Percentiles rank a stretch among this genome's conserved stretches.
Conservation (phyloP, 2,329 filamentous ascomycete genomes). For the Pseudocercospora vitis region DNA sequence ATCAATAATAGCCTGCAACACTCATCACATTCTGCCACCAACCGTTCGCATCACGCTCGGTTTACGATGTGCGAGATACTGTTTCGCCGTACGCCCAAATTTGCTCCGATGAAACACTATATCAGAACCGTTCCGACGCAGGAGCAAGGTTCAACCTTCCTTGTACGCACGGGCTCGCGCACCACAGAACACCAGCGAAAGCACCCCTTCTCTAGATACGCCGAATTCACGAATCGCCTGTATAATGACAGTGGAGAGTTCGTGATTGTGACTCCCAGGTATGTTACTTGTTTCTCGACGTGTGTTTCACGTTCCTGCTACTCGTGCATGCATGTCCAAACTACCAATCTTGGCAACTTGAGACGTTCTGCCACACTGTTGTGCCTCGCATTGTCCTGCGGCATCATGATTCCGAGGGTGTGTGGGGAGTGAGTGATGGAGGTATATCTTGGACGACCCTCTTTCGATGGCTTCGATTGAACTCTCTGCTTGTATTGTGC, state of each 20-base stretch:
- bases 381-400: too few relatives aligned
- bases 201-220: neutral
- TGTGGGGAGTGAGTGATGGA: neutral
- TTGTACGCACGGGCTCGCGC: neutral
- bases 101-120: neutral
- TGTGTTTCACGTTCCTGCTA: neutral
- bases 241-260: conserved; percentile 8
- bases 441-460: neutral
- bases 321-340: too few relatives aligned
- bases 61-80: neutral
- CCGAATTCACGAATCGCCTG: neutral
- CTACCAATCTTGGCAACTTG: too few relatives aligned
- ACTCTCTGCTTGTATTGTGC: neutral
- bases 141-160: neutral
- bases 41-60: neutral
- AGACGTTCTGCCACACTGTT: neutral
- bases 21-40: neutral
- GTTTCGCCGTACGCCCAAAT: neutral
- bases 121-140: neutral
- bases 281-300: neutral
- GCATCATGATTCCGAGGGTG: neutral
- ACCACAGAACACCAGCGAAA: neutral
- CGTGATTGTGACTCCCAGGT: neutral
- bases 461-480: neutral
- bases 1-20: neutral